Evolutionary conservation across 139 green algal species (phyloP).

Genomic region (Astrephomene gubernaculifera): DNA sequence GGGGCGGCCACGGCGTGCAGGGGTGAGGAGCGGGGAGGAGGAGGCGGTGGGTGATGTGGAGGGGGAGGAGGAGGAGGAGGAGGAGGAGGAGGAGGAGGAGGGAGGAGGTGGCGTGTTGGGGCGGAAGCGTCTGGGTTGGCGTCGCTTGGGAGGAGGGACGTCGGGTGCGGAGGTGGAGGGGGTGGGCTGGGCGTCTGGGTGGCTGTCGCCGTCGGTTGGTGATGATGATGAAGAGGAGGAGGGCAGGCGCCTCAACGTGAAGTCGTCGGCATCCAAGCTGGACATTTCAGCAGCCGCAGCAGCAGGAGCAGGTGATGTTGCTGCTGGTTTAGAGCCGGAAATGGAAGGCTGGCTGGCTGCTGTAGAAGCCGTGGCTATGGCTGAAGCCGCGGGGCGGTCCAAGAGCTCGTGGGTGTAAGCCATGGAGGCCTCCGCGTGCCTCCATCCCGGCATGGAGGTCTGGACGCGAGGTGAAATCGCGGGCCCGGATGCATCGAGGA

Average conservation of each 20-base stretch:
- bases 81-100: background rate
- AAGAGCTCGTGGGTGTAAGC: background rate
- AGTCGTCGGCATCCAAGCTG: too few species aligned
- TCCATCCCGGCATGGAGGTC: background rate
- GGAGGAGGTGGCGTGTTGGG: background rate
- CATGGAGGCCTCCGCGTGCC: background rate
- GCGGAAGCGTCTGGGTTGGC: background rate
- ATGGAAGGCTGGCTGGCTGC: too few species aligned
- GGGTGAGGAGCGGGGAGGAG: background rate
- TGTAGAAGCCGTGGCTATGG: too few species aligned
- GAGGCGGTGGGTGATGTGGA: conserved; percentile 7
- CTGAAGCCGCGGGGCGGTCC: too few species aligned
- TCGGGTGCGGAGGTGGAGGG: conserved; percentile 5
- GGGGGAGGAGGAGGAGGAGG: background rate
- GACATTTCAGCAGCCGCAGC: too few species aligned
- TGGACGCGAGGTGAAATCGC: background rate
- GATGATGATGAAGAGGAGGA: too few species aligned
- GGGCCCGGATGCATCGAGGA: background rate
- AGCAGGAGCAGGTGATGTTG: too few species aligned
- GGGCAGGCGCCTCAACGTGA: too few species aligned
- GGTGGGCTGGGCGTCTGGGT: background rate
- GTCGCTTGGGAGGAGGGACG: background rate
- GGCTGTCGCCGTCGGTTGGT: too few species aligned
- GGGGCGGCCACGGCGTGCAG: too few species aligned
- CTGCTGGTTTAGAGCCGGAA: too few species aligned